A percentile compares a stretch with the other conserved stretches of the same genome.
phyloP scores from a whole-genome alignment of 2,329 filamentous ascomycete species.

The Sporothrix globosa region DNA sequence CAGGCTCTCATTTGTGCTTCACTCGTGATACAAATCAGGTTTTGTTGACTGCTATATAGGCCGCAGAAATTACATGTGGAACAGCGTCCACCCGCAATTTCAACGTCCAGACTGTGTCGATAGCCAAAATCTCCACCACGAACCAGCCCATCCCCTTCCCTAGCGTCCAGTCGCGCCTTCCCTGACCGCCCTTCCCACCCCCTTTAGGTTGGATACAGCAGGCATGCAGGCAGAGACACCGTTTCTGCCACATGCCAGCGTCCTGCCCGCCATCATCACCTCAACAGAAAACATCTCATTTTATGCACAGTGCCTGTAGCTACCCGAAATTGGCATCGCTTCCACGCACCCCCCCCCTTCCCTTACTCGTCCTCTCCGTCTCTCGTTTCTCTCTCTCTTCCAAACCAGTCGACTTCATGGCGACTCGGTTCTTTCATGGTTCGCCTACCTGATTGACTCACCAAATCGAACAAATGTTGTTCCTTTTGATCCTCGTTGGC shows the following conservation, averaged over 20 bases:
- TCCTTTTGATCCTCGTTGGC: slow-evolving; percentile 29
- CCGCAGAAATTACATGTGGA: not conserved
- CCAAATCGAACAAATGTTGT: slow-evolving; percentile 29
- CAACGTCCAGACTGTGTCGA: not conserved
- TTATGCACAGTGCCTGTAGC: slow-evolving; percentile 28
- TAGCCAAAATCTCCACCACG: not conserved
- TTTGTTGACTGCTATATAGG: not conserved
- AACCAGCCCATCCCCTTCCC: not conserved
- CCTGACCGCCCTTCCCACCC: slow-evolving; percentile 19
- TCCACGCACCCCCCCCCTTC: not conserved
- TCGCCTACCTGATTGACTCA: slow-evolving; percentile 24
- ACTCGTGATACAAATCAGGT: not conserved
- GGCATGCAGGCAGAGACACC: slow-evolving; percentile 19
- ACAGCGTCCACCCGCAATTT: slow-evolving; percentile 13
- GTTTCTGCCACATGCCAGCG: slow-evolving; percentile 30
- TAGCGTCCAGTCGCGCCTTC: slow-evolving; percentile 15
- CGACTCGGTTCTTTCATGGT: slow-evolving; percentile 32
- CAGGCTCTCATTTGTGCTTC: not conserved
- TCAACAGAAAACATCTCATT: slow-evolving; percentile 32
- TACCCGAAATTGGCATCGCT: slow-evolving; percentile 31
- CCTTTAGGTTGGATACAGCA: not conserved
- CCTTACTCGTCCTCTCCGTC: slow-evolving; percentile 7
- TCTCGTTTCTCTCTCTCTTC: slow-evolving; percentile 6
- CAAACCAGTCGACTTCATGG: slow-evolving; percentile 29
- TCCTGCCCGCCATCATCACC: slow-evolving; percentile 28